Conservation (phyloP, 768 basidiomycete genomes). For the Russula lepida region DNA sequence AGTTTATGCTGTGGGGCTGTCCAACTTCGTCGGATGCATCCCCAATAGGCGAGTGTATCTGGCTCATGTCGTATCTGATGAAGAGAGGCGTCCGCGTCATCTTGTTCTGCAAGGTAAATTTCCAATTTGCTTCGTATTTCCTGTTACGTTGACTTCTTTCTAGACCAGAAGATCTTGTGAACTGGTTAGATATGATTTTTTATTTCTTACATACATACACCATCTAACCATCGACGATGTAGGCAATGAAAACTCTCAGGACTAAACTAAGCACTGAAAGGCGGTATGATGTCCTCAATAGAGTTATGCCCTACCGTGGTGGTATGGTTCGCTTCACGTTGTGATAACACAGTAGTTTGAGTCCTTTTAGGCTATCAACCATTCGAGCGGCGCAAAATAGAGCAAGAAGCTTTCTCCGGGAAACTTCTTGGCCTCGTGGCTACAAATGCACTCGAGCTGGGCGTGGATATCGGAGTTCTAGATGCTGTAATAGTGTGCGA, state of each 20-base stretch:
- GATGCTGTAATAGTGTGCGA: slow-evolving; percentile 88
- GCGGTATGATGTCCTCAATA: slow-evolving; percentile 62
- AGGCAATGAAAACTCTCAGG: slow-evolving; percentile 77
- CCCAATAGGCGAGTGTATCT: slow-evolving; percentile 61
- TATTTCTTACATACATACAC: not conserved
- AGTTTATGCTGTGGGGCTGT: slow-evolving; percentile 73
- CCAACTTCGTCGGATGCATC: slow-evolving; percentile 46
- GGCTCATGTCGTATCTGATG: slow-evolving; percentile 74
- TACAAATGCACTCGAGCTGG: slow-evolving; percentile 85
- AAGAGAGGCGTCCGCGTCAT: slow-evolving; percentile 72
- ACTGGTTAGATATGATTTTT: slow-evolving; percentile 39
- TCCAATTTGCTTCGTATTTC: not conserved
- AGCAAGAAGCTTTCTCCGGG: slow-evolving; percentile 80
- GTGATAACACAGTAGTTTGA: not conserved
- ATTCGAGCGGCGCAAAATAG: slow-evolving; percentile 76
- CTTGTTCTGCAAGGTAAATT: slow-evolving; percentile 73
- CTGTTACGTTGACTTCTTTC: not conserved
- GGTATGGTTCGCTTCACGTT: slow-evolving; percentile 35
- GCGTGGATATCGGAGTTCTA: slow-evolving; percentile 83
- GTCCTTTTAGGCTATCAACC: slow-evolving; percentile 1
- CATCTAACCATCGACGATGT: not conserved
- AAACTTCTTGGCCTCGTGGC: slow-evolving; percentile 78
- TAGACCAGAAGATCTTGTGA: slow-evolving; percentile 80
- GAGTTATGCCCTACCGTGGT: slow-evolving; percentile 77
- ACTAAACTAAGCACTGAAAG: slow-evolving; percentile 66